phyloP scores from a whole-genome alignment of 2,329 filamentous ascomycete species.

The Aspergillus pseudoviridinutans region DNA sequence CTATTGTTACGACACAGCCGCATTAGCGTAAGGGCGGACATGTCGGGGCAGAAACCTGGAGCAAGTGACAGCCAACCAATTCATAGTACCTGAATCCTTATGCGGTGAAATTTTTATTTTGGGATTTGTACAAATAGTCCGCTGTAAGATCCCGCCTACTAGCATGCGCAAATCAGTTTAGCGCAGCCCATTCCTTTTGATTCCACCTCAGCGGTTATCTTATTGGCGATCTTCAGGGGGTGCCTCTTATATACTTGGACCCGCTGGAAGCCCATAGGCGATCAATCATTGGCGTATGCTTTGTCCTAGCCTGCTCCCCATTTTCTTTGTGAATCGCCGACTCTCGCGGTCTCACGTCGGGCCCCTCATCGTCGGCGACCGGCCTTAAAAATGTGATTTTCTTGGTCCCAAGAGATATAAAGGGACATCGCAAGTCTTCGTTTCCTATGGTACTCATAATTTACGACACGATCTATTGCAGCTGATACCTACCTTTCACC shows the following conservation, averaged over 20 bases:
- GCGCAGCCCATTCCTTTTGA: neutral
- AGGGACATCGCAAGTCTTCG: neutral
- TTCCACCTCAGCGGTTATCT: neutral
- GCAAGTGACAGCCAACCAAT: too few species aligned
- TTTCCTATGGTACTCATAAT: neutral
- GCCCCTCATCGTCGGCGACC: neutral
- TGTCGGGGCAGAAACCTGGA: too few species aligned
- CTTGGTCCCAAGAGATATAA: neutral
- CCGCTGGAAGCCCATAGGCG: neutral
- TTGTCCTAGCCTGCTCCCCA: neutral
- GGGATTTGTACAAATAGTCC: neutral
- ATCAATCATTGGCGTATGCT: neutral
- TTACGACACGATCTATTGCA: neutral
- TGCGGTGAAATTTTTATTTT: too few species aligned
- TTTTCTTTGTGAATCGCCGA: neutral
- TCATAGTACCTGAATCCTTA: too few species aligned
- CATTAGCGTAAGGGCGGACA: too few species aligned
- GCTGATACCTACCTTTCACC: neutral
- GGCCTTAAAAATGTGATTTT: neutral
- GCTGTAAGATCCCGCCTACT: neutral
- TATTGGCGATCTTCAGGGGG: neutral
- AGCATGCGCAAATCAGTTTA: neutral
- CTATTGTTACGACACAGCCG: neutral
- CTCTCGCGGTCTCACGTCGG: neutral
- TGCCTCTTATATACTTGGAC: neutral